Conservation (phyloP, 176 grass and related monocot species). For the Leersia perrieri region DNA sequence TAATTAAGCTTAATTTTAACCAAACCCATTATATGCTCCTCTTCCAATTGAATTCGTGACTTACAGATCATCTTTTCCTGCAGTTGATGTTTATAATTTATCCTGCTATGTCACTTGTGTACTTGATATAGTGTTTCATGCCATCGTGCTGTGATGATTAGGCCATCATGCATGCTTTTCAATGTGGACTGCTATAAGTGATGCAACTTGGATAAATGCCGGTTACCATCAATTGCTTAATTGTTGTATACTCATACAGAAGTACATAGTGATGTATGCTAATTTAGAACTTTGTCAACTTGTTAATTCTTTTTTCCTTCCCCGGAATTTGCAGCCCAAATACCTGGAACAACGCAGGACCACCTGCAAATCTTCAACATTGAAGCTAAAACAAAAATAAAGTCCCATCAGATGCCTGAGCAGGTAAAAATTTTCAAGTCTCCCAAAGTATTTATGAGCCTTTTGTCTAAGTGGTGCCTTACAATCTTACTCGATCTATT, state of each 20-base stretch:
- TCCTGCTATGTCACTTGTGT: constrained; percentile 1
- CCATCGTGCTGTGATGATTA: not conserved
- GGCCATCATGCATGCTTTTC: not conserved
- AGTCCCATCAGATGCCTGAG: constrained; percentile 97
- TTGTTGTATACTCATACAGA: not conserved
- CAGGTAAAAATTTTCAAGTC: constrained; percentile 35
- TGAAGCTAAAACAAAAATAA: constrained; percentile 91
- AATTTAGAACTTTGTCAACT: not conserved
- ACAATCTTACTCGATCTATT: constrained; percentile 4
- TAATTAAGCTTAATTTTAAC: not conserved
- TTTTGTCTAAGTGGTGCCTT: not conserved
- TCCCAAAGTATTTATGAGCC: not conserved
- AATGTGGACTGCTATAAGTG: not conserved
- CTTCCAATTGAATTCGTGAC: not conserved
- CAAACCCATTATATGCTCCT: not conserved
- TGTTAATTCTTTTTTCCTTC: not conserved
- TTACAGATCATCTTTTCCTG: not conserved
- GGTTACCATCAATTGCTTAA: not conserved
- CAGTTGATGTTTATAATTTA: not conserved
- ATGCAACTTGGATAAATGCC: not conserved
- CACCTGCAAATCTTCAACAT: constrained; percentile 99
- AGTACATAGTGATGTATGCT: not conserved
- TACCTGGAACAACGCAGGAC: constrained; percentile 88
- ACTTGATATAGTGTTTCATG: not conserved
- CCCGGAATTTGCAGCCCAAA: constrained; percentile 70